Percentiles rank a stretch among this genome's conserved stretches.
Evolutionary conservation across 805 yeast genomes (phyloP).

Genomic region (Wickerhamomyces mucosus): DNA sequence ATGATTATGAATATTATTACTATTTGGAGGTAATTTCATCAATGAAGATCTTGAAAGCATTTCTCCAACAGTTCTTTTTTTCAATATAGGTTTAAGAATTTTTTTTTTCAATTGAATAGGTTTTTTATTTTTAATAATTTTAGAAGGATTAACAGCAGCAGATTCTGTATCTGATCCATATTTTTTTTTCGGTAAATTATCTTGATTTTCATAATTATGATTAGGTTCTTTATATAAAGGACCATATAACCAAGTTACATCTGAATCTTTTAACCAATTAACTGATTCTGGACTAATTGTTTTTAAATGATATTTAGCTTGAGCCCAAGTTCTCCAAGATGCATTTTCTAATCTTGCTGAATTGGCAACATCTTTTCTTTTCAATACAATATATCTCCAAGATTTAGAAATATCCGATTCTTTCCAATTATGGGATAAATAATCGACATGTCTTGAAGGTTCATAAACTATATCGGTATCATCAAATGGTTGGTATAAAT

Average conservation of each 20-base stretch:
- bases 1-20: conserved; percentile 11
- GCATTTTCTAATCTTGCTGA: conserved; percentile 81
- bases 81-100: conserved; percentile 73
- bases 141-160: conserved; percentile 16
- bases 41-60: conserved; percentile 52
- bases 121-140: conserved; percentile 13
- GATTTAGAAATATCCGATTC: conserved; percentile 88
- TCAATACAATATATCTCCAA: conserved; percentile 85
- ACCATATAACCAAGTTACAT: conserved; percentile 97
- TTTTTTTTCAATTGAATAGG: conserved; percentile 10
- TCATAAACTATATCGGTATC: conserved; percentile 73
- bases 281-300: conserved; percentile 88
- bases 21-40: conserved; percentile 14
- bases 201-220: no score
- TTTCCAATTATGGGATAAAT: conserved; percentile 92
- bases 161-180: conserved; percentile 32
- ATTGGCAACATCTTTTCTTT: conserved; percentile 77
- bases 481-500: conserved; percentile 42
- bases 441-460: conserved; percentile 89
- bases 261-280: conserved; percentile 95
- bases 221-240: conserved; percentile 36
- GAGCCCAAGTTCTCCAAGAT: conserved; percentile 98
- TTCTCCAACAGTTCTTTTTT: conserved; percentile 79
- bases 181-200: no score
- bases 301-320: conserved; percentile 62